Conservation (phyloP, 2,329 filamentous ascomycete species). For the Fusarium ramigenum region DNA sequence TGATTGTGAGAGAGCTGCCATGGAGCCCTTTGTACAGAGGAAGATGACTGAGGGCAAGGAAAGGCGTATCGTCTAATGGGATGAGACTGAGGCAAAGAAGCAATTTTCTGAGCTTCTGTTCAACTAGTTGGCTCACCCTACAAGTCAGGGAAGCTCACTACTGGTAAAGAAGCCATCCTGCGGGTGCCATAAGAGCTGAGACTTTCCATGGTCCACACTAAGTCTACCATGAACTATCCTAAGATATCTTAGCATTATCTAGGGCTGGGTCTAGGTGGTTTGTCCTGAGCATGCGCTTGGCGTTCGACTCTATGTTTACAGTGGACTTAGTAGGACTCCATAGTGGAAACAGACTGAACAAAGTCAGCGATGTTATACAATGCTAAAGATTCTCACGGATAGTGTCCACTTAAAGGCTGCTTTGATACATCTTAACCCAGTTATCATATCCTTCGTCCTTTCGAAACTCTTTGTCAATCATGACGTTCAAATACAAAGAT, state of each 20-base stretch:
- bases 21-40: constrained; percentile 45
- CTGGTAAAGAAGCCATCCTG: neutral
- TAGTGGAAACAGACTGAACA: neutral
- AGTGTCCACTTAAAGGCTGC: neutral
- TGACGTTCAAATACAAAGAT: neutral
- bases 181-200: neutral
- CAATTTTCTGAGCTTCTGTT: neutral
- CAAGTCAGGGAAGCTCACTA: neutral
- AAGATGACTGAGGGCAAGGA: constrained; percentile 46
- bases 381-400: neutral
- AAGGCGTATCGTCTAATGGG: constrained; percentile 41
- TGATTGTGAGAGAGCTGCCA: constrained; percentile 35
- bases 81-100: neutral
- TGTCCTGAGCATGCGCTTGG: no score
- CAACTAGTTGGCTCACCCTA: neutral
- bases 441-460: no score
- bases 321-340: neutral
- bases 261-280: neutral
- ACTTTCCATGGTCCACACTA: neutral
- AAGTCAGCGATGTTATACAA: neutral
- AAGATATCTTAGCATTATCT: neutral
- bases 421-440: neutral
- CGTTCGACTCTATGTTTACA: neutral
- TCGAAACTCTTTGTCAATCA: neutral
- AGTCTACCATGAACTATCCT: neutral